Evolutionary conservation across 441 rosid genomes (phyloP).

Genomic region (Erodium moschatum): DNA sequence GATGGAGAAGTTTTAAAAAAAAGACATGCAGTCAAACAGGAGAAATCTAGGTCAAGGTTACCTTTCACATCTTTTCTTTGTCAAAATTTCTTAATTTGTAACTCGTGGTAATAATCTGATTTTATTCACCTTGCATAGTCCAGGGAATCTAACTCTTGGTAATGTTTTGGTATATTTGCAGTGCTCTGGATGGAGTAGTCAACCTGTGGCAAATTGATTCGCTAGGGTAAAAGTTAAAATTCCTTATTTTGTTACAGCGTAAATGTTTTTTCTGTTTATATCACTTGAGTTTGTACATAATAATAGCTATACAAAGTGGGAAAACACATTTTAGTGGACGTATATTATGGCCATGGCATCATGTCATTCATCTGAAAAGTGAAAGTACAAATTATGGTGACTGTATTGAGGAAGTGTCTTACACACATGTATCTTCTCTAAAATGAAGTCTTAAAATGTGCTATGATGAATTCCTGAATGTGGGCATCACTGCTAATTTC

Average conservation of each 20-base stretch:
- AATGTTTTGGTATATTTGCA: slow-evolving; percentile 26
- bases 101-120: not conserved
- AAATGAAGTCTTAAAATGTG: not conserved
- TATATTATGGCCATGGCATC: not conserved
- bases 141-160: slow-evolving; percentile 21
- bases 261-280: not conserved
- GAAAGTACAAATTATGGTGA: not conserved
- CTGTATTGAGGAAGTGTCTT: not conserved
- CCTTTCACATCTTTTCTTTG: not conserved
- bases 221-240: slow-evolving; percentile 41
- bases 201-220: slow-evolving; percentile 79
- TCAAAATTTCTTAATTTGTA: no score
- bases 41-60: slow-evolving; percentile 1
- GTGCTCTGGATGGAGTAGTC: slow-evolving; percentile 78
- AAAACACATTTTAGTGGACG: no score
- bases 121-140: slow-evolving; percentile 4
- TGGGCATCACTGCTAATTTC: not conserved
- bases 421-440: not conserved
- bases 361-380: not conserved
- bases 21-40: not conserved
- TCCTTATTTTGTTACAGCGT: not conserved
- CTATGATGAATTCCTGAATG: not conserved
- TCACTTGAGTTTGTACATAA: not conserved
- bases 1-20: no score
- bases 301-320: not conserved